Conservation (phyloP, 2,329 filamentous ascomycete species). For the Pestalotiopsis fici region DNA sequence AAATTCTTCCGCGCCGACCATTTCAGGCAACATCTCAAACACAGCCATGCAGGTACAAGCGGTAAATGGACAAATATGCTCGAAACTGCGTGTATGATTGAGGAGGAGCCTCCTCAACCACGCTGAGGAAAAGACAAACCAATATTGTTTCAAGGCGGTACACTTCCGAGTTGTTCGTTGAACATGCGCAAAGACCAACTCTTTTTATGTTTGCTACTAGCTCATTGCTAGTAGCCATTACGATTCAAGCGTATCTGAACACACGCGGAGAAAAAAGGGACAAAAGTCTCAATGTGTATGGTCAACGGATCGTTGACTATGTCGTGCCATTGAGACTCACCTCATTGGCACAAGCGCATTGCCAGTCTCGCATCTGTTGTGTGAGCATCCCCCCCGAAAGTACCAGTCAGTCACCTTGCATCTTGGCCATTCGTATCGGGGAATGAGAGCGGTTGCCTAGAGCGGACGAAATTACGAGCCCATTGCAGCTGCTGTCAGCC, state of each 20-base stretch:
- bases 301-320: too few relatives aligned
- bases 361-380: background rate
- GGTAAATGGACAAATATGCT: slow-evolving; percentile 99
- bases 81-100: slow-evolving; percentile 95
- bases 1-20: slow-evolving; percentile 98
- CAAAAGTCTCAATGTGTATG: background rate
- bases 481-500: slow-evolving; percentile 1
- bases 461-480: background rate
- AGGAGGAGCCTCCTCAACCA: slow-evolving; percentile 67
- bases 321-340: too few relatives aligned
- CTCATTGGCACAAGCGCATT: too few relatives aligned
- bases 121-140: slow-evolving; percentile 27
- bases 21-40: slow-evolving; percentile 96
- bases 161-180: background rate
- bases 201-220: background rate
- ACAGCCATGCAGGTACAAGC: slow-evolving; percentile 93
- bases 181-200: background rate
- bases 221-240: background rate
- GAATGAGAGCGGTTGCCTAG: background rate
- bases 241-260: background rate
- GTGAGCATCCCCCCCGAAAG: too few relatives aligned
- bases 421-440: background rate
- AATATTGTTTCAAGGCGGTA: background rate
- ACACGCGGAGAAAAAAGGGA: background rate
- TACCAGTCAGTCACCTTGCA: background rate